These are phyloP conservation scores for Chaetomium fimeti DNA, from an alignment of 495 filamentous ascomycete genomes.

Conservation along the genomic window DNA sequence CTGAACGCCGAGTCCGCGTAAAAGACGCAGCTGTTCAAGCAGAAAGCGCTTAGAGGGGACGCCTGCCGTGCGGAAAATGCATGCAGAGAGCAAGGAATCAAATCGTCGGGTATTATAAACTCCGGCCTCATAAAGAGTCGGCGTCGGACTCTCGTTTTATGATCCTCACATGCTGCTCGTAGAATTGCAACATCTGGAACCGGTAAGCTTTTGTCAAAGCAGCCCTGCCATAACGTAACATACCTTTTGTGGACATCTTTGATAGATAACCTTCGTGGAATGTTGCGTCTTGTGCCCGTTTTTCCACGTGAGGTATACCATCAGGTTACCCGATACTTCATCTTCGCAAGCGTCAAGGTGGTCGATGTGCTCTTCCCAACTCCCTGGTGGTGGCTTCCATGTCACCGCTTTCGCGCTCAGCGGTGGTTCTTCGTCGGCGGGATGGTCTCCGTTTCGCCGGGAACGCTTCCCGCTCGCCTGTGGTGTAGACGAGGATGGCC, in stretches of 20 bases:
- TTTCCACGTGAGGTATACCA: constrained; percentile 57
- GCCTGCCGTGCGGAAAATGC: background rate
- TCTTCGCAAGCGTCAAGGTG: constrained; percentile 58
- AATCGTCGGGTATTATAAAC: background rate
- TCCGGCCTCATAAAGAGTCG: constrained; percentile 6
- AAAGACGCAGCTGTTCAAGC: background rate
- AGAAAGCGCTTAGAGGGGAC: background rate
- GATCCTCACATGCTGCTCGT: constrained; percentile 57
- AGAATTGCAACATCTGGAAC: constrained; percentile 59
- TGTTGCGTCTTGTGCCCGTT: constrained; percentile 61
- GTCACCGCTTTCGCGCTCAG: constrained; percentile 32
- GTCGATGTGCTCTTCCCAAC: constrained; percentile 58
- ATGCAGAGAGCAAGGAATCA: no score
- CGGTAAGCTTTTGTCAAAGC: constrained; percentile 12
- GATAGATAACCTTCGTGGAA: constrained; percentile 53
- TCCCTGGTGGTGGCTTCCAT: constrained; percentile 56
- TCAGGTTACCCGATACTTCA: constrained; percentile 45
- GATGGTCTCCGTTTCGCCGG: constrained; percentile 40
- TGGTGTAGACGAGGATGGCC: constrained; percentile 35
- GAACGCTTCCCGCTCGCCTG: constrained; percentile 38
- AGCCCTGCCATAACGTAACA: constrained; percentile 2
- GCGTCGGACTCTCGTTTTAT: constrained; percentile 35
- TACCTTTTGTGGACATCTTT: constrained; percentile 61
- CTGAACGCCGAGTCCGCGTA: background rate
- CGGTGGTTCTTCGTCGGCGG: constrained; percentile 40